phyloP scores from a whole-genome alignment of 2,329 filamentous ascomycete species.

The Dactylonectria macrodidyma region DNA sequence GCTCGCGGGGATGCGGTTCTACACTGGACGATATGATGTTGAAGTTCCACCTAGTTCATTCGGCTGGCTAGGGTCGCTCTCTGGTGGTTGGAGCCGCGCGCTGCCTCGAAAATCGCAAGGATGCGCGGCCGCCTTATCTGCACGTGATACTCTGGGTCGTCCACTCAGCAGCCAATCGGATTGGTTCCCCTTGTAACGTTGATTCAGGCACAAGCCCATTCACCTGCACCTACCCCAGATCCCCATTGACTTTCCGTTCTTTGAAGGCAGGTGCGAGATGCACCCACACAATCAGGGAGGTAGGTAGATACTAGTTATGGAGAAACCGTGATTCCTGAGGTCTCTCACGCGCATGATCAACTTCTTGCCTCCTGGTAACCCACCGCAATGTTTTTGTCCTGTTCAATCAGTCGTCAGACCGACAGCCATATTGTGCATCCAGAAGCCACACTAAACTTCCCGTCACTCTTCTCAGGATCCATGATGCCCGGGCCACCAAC shows the following conservation, averaged over 20 bases:
- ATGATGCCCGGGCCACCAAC: slow-evolving; percentile 48
- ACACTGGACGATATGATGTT: slow-evolving; percentile 13
- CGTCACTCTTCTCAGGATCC: not conserved
- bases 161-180: slow-evolving; percentile 44
- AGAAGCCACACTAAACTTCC: not conserved
- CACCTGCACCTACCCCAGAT: slow-evolving; percentile 16
- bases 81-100: slow-evolving; percentile 25
- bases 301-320: not conserved
- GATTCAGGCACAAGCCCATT: slow-evolving; percentile 12
- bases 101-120: slow-evolving; percentile 30
- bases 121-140: slow-evolving; percentile 28
- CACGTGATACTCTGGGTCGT: slow-evolving; percentile 18
- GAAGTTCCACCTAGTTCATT: slow-evolving; percentile 30
- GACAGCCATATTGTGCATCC: not conserved
- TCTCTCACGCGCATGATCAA: not conserved
- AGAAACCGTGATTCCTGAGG: not conserved
- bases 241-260: not conserved
- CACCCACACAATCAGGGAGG: not conserved
- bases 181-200: slow-evolving; percentile 33
- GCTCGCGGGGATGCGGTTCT: slow-evolving; percentile 16
- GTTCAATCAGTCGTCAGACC: not conserved
- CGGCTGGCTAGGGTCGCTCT: slow-evolving; percentile 27
- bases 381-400: not conserved
- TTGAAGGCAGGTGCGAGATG: slow-evolving; percentile 16
- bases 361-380: not conserved